Percentiles rank a stretch among this genome's conserved stretches.
Conservation (phyloP, 129 eudicot species). For the Lactuca sativa region DNA sequence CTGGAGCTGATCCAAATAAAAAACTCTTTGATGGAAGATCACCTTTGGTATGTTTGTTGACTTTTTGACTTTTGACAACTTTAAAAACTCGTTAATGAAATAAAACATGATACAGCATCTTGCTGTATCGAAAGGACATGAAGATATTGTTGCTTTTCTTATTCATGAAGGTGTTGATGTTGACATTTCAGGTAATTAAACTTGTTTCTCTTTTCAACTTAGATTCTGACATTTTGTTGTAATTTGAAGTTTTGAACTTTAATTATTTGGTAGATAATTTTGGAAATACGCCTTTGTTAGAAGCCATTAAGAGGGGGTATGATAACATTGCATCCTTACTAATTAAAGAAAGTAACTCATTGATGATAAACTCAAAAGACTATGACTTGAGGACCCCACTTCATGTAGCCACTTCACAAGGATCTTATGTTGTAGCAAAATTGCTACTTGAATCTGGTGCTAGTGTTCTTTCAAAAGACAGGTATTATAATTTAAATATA, state of each 20-base stretch:
- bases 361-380: constrained; percentile 62
- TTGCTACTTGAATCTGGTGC: constrained; percentile 86
- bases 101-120: constrained; percentile 60
- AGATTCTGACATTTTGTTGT: neutral
- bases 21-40: constrained; percentile 69
- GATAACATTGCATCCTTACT: constrained; percentile 71
- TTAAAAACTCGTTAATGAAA: neutral
- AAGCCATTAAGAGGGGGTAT: constrained; percentile 78
- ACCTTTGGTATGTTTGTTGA: constrained; percentile 51
- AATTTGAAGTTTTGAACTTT: neutral
- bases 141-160: constrained; percentile 59
- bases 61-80: neutral
- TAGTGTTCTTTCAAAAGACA: constrained; percentile 73
- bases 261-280: constrained; percentile 56
- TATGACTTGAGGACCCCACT: constrained; percentile 89
- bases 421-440: constrained; percentile 68
- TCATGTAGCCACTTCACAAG: constrained; percentile 85
- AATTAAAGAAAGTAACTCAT: constrained; percentile 47
- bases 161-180: constrained; percentile 62
- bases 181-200: constrained; percentile 50
- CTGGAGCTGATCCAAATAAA: constrained; percentile 77
- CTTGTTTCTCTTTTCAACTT: neutral
- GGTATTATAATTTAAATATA: constrained; percentile 33
- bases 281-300: constrained; percentile 79
- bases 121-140: constrained; percentile 86